Evolutionary conservation across 2,329 filamentous ascomycete genomes (phyloP).

Genomic region (Ascochyta koolunga): DNA sequence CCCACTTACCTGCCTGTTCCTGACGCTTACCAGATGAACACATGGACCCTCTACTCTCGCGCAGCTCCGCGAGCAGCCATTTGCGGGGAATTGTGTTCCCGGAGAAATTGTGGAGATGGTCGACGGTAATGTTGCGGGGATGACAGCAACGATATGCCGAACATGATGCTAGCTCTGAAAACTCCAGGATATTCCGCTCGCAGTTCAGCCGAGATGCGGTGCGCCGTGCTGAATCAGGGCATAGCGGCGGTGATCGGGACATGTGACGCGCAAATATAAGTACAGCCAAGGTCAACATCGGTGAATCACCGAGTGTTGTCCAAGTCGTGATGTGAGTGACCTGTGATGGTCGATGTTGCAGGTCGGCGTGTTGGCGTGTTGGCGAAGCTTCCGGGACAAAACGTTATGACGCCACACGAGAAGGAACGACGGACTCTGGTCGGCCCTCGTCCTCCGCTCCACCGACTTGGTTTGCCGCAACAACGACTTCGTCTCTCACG

Average conservation of each 20-base stretch:
- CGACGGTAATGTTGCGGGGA: slow-evolving; percentile 27
- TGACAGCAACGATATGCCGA: slow-evolving; percentile 23
- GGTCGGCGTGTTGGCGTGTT: slow-evolving; percentile 12
- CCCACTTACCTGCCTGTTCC: slow-evolving; percentile 13
- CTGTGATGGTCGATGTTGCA: not conserved
- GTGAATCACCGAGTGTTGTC: slow-evolving; percentile 7
- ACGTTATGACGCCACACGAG: slow-evolving; percentile 6
- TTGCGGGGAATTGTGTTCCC: slow-evolving; percentile 25
- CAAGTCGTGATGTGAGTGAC: not conserved
- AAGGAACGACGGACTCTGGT: slow-evolving; percentile 6
- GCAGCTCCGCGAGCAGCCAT: slow-evolving; percentile 12
- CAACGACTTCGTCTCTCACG: not conserved
- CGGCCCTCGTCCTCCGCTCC: slow-evolving; percentile 6
- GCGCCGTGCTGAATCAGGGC: slow-evolving; percentile 1
- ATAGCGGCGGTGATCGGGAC: slow-evolving; percentile 6
- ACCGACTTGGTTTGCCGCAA: not conserved
- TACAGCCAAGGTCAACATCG: slow-evolving; percentile 6
- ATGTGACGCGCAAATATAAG: slow-evolving; percentile 9
- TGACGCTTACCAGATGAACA: slow-evolving; percentile 8
- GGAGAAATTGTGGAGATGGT: slow-evolving; percentile 29
- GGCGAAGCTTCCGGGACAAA: not conserved
- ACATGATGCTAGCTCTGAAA: slow-evolving; percentile 7
- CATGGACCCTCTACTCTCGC: slow-evolving; percentile 3
- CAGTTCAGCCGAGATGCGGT: slow-evolving; percentile 16
- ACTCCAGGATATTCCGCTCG: slow-evolving; percentile 8